These are phyloP conservation scores for Penicillium psychrosexuale DNA, from an alignment of 2,329 filamentous ascomycete species.

Conservation along the genomic window DNA sequence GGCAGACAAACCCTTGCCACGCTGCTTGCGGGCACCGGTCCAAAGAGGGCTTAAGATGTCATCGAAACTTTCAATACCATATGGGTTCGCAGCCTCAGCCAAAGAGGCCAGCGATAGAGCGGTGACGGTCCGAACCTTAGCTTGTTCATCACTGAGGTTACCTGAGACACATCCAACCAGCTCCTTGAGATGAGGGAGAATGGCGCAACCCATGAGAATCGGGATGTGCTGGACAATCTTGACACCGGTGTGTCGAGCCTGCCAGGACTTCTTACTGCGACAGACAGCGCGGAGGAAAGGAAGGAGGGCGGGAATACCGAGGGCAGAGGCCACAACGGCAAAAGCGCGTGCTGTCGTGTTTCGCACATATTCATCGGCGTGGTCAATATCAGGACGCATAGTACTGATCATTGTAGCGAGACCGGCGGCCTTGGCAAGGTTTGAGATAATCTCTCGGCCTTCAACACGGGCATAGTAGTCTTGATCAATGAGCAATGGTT, in stretches of 20 bases:
- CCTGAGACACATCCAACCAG: conserved; percentile 94
- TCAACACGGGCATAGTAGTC: conserved; percentile 99
- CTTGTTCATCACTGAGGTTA: conserved; percentile 95
- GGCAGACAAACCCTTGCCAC: conserved; percentile 90
- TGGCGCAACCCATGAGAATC: conserved; percentile 96
- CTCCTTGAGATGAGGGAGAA: conserved; percentile 91
- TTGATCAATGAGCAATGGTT: conserved; percentile 97
- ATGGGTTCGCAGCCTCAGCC: conserved; percentile 93
- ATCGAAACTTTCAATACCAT: conserved; percentile 98
- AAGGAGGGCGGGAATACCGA: conserved; percentile 90
- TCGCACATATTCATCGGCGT: conserved; percentile 95
- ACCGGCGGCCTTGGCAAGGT: conserved; percentile 92
- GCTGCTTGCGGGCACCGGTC: conserved; percentile 93
- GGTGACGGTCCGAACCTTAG: conserved; percentile 94
- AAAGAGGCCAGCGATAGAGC: conserved; percentile 91
- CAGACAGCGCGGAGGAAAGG: conserved; percentile 95
- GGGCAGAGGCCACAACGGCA: conserved; percentile 90
- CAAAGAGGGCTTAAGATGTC: conserved; percentile 95
- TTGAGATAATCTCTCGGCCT: conserved; percentile 97
- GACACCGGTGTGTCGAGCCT: conserved; percentile 93
- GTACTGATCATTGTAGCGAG: conserved; percentile 99
- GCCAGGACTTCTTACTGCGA: conserved; percentile 98
- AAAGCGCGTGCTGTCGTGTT: conserved; percentile 97
- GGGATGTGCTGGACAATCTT: conserved; percentile 99
- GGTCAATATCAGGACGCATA: conserved; percentile 98